phyloP scores from a whole-genome alignment of 2,329 filamentous ascomycete species.

The Grosmannia clavigera region DNA sequence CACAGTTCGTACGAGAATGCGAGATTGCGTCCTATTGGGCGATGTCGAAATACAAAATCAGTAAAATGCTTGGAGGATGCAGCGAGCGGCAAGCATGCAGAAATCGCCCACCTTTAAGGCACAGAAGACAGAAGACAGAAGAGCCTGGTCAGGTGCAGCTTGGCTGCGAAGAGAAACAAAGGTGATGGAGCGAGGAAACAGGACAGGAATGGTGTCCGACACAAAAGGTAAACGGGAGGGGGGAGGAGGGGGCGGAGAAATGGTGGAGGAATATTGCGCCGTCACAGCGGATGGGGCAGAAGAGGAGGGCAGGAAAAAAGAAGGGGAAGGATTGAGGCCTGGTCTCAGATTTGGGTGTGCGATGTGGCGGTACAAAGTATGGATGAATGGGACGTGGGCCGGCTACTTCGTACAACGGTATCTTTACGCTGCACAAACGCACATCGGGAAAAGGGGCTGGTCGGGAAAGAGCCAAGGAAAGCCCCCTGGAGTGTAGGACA shows the following conservation, averaged over 20 bases:
- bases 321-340: conserved; percentile 9
- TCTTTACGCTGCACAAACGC: not conserved
- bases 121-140: not conserved
- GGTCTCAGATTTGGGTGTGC: conserved; percentile 3
- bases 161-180: not conserved
- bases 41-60: not conserved
- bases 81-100: no score
- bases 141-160: not conserved
- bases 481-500: not conserved
- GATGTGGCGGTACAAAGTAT: not conserved
- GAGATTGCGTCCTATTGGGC: not conserved
- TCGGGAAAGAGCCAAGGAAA: not conserved
- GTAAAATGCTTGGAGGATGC: no score
- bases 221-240: not conserved
- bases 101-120: not conserved
- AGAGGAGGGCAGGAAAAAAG: not conserved
- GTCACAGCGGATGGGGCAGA: not conserved
- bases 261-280: not conserved
- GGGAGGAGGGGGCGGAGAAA: not conserved
- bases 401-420: not conserved
- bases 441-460: not conserved
- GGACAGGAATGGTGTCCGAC: not conserved
- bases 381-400: not conserved
- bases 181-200: not conserved
- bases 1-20: not conserved